Evolutionary conservation across 2,329 filamentous ascomycete genomes (phyloP).

Genomic region (Pyrenochaeta sp.): DNA sequence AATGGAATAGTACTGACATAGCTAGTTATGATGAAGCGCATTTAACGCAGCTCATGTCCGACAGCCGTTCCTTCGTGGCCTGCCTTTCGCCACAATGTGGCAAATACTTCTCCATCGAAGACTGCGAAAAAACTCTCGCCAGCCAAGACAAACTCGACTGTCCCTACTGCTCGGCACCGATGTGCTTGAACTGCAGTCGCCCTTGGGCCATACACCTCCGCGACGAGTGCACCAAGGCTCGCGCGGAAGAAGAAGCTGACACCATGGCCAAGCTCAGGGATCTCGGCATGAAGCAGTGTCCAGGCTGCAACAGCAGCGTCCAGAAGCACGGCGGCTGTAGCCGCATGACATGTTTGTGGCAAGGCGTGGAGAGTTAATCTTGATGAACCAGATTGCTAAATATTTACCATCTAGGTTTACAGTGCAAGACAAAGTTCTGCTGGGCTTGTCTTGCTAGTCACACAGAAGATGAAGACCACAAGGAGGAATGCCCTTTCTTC

Average conservation of each 20-base stretch:
- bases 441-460: no score
- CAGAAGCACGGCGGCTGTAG: conserved; percentile 36
- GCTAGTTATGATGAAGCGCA: conserved; percentile 31
- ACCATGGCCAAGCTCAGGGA: conserved; percentile 21
- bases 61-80: conserved; percentile 16
- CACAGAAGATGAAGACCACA: no score
- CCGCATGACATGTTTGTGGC: conserved; percentile 32
- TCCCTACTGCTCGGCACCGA: conserved; percentile 29
- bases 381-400: no score
- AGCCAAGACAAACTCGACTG: conserved; percentile 23
- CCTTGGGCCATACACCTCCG: conserved; percentile 20
- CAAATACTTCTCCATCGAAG: conserved; percentile 30
- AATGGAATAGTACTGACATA: conserved; percentile 2
- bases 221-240: conserved; percentile 20
- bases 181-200: conserved; percentile 30
- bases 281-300: conserved; percentile 37
- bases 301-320: conserved; percentile 32
- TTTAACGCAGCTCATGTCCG: conserved; percentile 17
- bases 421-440: no score
- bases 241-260: conserved; percentile 22
- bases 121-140: conserved; percentile 10
- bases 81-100: conserved; percentile 31
- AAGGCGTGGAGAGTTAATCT: no score
- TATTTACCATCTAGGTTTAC: no score
- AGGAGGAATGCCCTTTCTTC: no score